Evolutionary conservation across 805 yeast species (phyloP), one percentile per base, ranked within the genome.

Genomic region (Sporopachydermia lactativora): DNA sequence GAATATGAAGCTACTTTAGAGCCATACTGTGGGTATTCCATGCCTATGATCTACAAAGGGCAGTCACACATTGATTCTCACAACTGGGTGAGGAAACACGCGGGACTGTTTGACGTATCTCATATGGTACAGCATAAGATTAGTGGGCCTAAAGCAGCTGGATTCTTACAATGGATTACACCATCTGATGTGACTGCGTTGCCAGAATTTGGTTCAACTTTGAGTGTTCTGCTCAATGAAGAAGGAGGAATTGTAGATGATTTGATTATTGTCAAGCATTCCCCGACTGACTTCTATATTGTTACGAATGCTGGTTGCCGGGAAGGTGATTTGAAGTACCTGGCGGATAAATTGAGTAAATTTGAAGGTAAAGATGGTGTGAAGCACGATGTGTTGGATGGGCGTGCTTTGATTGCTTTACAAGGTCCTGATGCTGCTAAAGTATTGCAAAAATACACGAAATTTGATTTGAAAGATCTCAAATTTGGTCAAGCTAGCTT

Each of bases 251-350:
- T 89, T 44, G 88, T 92, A 49, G 97, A 92, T 59, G 94, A 92
- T 55, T 84, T 94, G 24, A 80, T 92, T 52, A 81, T 95, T 49
- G 83, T 84, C 47, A 89, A 83, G 56, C 88, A 71, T 31, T 74
- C 73, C n/a, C 70, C 70, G 34, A 70, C 70, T 40, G 70, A 71
- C 39, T 89, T 72, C 55, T 86, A 86, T 58, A 75, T 92, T 51
- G 98, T 92, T 4, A 88, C 97, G 35, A 92, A 92, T 60, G 98
- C 97, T 2, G 96, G 95, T 4, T 82, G 97, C 52, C 70, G 94
- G 43, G 89, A 72, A 2, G 81, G 82, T 54, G 97, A 88, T 55
- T 57, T 75, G 15, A 64, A 60, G 13, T 88, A 82, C 53, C 64
- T 89, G 47, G 62, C 66, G 34, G 52, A 61, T 2, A 79, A 80